A percentile compares a stretch with the other conserved stretches of the same genome.
phyloP scores from a whole-genome alignment of 257 asterid species.

The Ilex aquifolium region DNA sequence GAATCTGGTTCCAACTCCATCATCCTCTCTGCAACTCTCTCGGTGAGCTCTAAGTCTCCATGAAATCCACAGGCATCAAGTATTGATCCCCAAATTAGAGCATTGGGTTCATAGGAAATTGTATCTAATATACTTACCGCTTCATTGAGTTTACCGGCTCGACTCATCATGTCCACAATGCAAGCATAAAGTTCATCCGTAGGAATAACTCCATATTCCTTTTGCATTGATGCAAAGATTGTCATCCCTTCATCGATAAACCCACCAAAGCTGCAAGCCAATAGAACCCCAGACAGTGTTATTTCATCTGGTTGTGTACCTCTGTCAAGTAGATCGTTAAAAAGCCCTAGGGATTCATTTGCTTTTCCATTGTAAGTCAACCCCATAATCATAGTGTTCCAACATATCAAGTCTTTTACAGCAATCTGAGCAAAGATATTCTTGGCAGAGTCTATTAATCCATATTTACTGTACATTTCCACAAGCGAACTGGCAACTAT shows the following conservation, averaged over 20 bases:
- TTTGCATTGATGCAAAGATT: conserved; percentile 45
- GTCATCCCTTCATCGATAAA: conserved; percentile 44
- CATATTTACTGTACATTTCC: conserved; percentile 45
- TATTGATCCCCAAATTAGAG: conserved; percentile 39
- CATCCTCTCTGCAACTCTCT: conserved; percentile 46
- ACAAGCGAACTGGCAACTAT: conserved; percentile 58
- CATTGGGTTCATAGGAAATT: conserved; percentile 32
- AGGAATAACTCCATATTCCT: conserved; percentile 39
- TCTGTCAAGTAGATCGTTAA: conserved; percentile 33
- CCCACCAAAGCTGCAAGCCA: conserved; percentile 52
- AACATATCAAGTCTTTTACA: conserved; percentile 54
- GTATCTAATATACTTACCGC: conserved; percentile 35
- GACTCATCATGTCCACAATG: conserved; percentile 39
- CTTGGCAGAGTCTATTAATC: conserved; percentile 35
- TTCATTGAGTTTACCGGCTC: conserved; percentile 42
- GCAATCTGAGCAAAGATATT: conserved; percentile 29
- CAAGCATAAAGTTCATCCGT: conserved; percentile 41
- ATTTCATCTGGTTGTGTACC: conserved; percentile 46
- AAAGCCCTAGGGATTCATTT: conserved; percentile 39
- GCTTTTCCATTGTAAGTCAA: conserved; percentile 48
- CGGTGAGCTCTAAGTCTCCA: conserved; percentile 36
- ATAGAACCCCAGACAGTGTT: conserved; percentile 43
- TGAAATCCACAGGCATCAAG: conserved; percentile 38
- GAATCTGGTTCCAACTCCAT: conserved; percentile 44
- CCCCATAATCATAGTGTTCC: conserved; percentile 54